Percentiles rank a stretch among this genome's conserved stretches.
phyloP scores from a whole-genome alignment of 768 basidiomycete species.

The Hypholoma sublateritium region DNA sequence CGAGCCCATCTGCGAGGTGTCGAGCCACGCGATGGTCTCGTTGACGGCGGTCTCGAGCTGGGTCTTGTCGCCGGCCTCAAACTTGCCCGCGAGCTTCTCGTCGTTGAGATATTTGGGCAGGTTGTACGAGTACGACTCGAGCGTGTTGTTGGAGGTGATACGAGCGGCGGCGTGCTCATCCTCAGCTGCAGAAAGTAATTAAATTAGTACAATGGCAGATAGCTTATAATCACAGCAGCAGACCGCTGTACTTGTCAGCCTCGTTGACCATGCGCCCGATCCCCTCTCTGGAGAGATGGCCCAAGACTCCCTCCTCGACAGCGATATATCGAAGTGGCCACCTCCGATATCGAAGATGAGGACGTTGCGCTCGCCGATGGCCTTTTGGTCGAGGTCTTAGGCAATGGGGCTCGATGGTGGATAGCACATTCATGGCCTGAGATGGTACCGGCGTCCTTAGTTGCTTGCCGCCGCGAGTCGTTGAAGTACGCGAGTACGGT shows the following conservation, averaged over 20 bases:
- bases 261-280: constrained; percentile 97
- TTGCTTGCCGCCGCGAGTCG: constrained; percentile 98
- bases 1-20: constrained; percentile 82
- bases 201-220: too few species aligned
- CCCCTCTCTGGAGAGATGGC: constrained; percentile 94
- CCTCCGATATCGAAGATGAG: constrained; percentile 99
- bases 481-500: constrained; percentile 99
- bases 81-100: constrained; percentile 85
- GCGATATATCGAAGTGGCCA: constrained; percentile 99
- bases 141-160: constrained; percentile 84
- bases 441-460: constrained; percentile 98
- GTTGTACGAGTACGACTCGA: constrained; percentile 96
- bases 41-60: constrained; percentile 81
- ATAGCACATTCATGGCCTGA: constrained; percentile 98
- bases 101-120: constrained; percentile 86
- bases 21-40: constrained; percentile 85
- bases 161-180: constrained; percentile 85
- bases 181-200: constrained; percentile 44
- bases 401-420: constrained; percentile 99
- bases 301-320: constrained; percentile 99
- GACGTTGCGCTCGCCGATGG: constrained; percentile 94
- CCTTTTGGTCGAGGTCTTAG: constrained; percentile 95
- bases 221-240: too few species aligned
- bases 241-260: constrained; percentile 84
- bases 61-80: constrained; percentile 81